These are phyloP conservation scores for Fusarium armeniacum DNA, from an alignment of 2,329 filamentous ascomycete genomes.

Conservation along the genomic window DNA sequence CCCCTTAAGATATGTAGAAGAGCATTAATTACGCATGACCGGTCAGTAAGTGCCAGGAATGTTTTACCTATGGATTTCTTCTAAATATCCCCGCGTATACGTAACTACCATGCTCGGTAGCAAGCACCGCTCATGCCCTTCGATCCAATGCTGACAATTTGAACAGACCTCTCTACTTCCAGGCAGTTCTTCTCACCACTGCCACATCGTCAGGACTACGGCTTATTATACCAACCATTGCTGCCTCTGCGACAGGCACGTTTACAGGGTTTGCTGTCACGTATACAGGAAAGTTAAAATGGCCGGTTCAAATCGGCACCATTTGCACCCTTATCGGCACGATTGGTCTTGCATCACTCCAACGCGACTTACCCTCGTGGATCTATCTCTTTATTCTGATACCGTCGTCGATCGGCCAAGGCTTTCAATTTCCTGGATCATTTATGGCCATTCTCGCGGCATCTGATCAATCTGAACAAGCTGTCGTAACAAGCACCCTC, in stretches of 20 bases:
- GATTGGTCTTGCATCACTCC: constrained; percentile 63
- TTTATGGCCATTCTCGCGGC: constrained; percentile 74
- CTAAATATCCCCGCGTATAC: neutral
- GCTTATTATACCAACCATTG: constrained; percentile 74
- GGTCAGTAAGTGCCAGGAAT: neutral
- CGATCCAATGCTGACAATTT: neutral
- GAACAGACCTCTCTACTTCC: constrained; percentile 78
- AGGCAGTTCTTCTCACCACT: constrained; percentile 77
- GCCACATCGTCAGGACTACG: constrained; percentile 80
- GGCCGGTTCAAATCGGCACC: constrained; percentile 68
- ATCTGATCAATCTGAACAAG: constrained; percentile 72
- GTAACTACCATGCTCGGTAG: constrained; percentile 6
- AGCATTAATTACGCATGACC: constrained; percentile 7
- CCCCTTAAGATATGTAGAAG: neutral
- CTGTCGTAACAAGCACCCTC: constrained; percentile 77
- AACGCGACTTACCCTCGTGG: constrained; percentile 64
- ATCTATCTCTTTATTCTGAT: constrained; percentile 70
- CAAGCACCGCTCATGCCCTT: neutral
- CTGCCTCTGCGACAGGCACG: constrained; percentile 67
- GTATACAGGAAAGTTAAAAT: constrained; percentile 71
- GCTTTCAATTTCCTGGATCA: constrained; percentile 74
- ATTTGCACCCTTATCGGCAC: constrained; percentile 65
- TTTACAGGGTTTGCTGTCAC: constrained; percentile 74
- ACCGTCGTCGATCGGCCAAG: constrained; percentile 69
- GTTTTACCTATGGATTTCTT: neutral